Evolutionary conservation across 2,329 filamentous ascomycete species (phyloP), one percentile per base, ranked within the genome.

Genomic region (Scopulariopsis brevicaulis): DNA sequence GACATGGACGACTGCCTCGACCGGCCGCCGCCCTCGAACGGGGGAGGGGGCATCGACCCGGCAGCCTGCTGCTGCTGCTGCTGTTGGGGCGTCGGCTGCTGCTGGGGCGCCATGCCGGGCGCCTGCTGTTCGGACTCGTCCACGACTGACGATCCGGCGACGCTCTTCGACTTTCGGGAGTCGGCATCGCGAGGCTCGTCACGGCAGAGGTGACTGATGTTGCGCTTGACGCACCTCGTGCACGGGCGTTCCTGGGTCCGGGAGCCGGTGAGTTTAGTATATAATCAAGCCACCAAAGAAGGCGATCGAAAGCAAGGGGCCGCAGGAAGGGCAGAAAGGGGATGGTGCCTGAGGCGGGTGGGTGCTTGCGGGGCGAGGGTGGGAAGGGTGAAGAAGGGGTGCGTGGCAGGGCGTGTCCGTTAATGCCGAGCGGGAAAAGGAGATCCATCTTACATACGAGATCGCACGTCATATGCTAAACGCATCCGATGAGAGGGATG

Each of bases 121-220:
- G 22, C 40, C 43, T 56, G 55, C 1, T 56, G 55, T 57, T 82
- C 80, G 63, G 83, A 79, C 68, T 87, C 84, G 65, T 87, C 84
- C 59, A 79, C 77, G 51, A 75, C 74, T 56, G 82, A 77, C 60
- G 78, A 73, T 61, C 77, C 80, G 62, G 77, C 75, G 64, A 83
- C 77, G 69, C 77, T 81, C 75, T 93, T 96, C 65, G 81, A 74
- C 73, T 92, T 93, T 74, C 94, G 96, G 60, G 86, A 73, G 62
- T 85, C 83, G 64, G 85, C 78, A 68, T 99, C 93, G 72, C 93
- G 86, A 64, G 92, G 93, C 74, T 97, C 94, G 74, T 99, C 94
- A 76, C 96, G 94, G 74, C 94, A 99, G 64, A 99, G 81, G 74
- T 99, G 94, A 67, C 93, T 94, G 72, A 99, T 99, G 75, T 96